These are phyloP conservation scores for Phialophora verrucosa DNA, from an alignment of 2,329 filamentous ascomycete genomes.

Conservation along the genomic window DNA sequence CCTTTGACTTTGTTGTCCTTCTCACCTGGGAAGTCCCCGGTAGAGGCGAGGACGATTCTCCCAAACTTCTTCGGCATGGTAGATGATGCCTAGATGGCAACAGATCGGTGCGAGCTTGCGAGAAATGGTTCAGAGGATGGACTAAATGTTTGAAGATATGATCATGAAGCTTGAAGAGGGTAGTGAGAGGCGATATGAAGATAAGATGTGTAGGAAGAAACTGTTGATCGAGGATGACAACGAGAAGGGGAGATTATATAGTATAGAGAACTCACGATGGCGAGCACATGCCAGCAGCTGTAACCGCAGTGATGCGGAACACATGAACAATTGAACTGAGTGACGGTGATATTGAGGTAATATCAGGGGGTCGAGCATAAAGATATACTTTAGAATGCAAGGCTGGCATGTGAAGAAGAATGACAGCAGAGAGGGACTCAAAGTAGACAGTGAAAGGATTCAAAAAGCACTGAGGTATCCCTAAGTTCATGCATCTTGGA, in stretches of 20 bases:
- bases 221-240: background rate
- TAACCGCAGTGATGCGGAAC: background rate
- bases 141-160: background rate
- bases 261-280: background rate
- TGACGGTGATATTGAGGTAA: background rate
- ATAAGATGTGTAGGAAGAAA: background rate
- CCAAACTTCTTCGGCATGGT: conserved; percentile 50
- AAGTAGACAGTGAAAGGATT: conserved; percentile 40
- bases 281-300: conserved; percentile 4
- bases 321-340: background rate
- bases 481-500: background rate
- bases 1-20: conserved; percentile 63
- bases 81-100: background rate
- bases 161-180: background rate
- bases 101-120: background rate
- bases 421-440: conserved; percentile 44
- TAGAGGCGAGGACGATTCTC: conserved; percentile 60
- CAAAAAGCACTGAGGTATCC: background rate
- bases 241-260: background rate
- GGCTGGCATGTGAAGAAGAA: background rate
- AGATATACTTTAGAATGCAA: background rate
- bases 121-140: background rate
- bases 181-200: background rate
- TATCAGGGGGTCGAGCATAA: background rate
- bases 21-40: conserved; percentile 61